phyloP scores from a whole-genome alignment of 2,329 filamentous ascomycete species.

The Xylaria sp. region DNA sequence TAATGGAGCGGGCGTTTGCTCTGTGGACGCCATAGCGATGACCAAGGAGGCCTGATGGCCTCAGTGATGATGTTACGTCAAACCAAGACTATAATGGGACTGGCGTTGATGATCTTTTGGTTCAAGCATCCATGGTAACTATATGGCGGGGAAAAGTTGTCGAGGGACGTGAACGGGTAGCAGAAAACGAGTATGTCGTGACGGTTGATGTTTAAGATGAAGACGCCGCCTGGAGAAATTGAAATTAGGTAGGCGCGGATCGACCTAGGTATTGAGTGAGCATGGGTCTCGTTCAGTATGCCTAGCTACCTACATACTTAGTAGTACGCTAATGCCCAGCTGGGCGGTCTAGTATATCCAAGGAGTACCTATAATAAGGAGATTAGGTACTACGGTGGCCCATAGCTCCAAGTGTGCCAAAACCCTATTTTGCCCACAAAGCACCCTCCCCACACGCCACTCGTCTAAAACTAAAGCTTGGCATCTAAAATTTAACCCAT shows the following conservation, averaged over 20 bases:
- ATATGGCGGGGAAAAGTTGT: not conserved
- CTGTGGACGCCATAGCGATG: slow-evolving; percentile 46
- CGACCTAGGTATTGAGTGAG: not conserved
- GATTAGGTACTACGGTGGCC: too few relatives aligned
- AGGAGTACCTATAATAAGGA: too few relatives aligned
- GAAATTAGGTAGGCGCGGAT: not conserved
- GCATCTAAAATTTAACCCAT: too few relatives aligned
- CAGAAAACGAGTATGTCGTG: not conserved
- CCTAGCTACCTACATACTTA: too few relatives aligned
- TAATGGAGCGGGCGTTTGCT: slow-evolving; percentile 45
- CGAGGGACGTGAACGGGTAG: not conserved
- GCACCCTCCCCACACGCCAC: too few relatives aligned
- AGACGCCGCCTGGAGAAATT: slow-evolving; percentile 24
- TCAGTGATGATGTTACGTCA: slow-evolving; percentile 5
- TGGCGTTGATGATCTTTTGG: not conserved
- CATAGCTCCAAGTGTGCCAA: too few relatives aligned
- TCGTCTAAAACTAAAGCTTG: too few relatives aligned
- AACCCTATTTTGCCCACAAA: too few relatives aligned
- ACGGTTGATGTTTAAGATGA: not conserved
- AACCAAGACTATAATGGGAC: not conserved
- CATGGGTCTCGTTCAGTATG: not conserved
- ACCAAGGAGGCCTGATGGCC: slow-evolving; percentile 45
- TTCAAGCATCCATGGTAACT: not conserved
- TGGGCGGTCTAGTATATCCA: too few relatives aligned
- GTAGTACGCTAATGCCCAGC: too few relatives aligned